Evolutionary conservation across 441 rosid species (phyloP).

Genomic region (Metrosideros polymorpha): DNA sequence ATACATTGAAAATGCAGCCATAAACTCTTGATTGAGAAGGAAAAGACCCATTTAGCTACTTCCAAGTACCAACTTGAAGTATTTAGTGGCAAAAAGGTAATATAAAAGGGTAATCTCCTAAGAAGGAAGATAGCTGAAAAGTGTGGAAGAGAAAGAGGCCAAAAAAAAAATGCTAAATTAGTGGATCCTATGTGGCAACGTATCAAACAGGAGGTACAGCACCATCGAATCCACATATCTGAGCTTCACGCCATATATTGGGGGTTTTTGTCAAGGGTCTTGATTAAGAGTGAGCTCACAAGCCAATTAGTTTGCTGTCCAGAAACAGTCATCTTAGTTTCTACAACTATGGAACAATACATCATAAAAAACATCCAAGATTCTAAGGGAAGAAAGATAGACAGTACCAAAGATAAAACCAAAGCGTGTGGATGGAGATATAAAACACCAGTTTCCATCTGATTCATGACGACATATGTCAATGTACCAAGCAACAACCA

Average conservation of each 20-base stretch:
- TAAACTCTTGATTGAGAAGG: neutral
- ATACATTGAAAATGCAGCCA: slow-evolving; percentile 5
- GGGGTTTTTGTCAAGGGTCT: neutral
- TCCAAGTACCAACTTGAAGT: neutral
- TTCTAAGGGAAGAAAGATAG: neutral
- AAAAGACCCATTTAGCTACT: neutral
- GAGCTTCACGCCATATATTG: neutral
- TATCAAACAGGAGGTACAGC: neutral
- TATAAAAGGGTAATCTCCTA: neutral
- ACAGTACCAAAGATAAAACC: neutral
- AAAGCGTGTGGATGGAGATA: neutral
- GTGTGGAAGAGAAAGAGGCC: neutral
- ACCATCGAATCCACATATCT: neutral
- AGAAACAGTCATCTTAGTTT: neutral
- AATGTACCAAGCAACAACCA: neutral
- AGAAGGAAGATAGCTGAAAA: neutral
- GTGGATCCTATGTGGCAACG: neutral
- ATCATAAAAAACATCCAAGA: neutral
- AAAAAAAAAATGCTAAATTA: neutral
- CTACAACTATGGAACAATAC: neutral
- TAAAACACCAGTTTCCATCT: neutral
- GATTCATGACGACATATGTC: neutral
- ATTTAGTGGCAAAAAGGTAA: neutral
- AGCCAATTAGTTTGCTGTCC: neutral
- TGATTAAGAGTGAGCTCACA: neutral